Conservation (phyloP, 371 early-diverging fungal species). For the Mortierella sp. region DNA sequence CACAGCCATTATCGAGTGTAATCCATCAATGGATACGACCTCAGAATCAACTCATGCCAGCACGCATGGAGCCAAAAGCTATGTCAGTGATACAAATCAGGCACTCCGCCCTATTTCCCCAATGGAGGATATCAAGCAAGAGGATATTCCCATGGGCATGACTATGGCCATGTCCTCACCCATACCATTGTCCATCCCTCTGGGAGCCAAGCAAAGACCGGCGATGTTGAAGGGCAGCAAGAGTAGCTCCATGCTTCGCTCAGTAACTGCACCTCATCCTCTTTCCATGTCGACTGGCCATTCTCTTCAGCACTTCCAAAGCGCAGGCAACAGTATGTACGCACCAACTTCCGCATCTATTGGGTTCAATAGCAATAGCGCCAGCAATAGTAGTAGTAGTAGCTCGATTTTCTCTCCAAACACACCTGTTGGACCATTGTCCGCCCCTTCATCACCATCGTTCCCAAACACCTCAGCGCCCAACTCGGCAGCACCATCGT, state of each 20-base stretch:
- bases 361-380: conserved; percentile 16
- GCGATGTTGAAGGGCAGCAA: conserved; percentile 38
- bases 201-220: conserved; percentile 25
- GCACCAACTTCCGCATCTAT: conserved; percentile 15
- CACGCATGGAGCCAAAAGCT: conserved; percentile 12
- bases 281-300: conserved; percentile 33
- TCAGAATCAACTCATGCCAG: conserved; percentile 20
- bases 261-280: conserved; percentile 38
- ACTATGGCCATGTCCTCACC: conserved; percentile 20
- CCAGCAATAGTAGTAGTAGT: conserved; percentile 15
- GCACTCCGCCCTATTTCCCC: conserved; percentile 27
- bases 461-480: conserved; percentile 28
- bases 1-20: conserved; percentile 27
- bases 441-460: conserved; percentile 48
- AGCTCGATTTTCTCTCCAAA: conserved; percentile 24
- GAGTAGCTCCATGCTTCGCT: conserved; percentile 47
- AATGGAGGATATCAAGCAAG: conserved; percentile 46
- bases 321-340: conserved; percentile 25
- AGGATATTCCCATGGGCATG: conserved; percentile 29
- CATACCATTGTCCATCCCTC: neutral
- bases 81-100: conserved; percentile 9
- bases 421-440: conserved; percentile 39
- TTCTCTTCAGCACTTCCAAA: conserved; percentile 43
- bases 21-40: conserved; percentile 22
- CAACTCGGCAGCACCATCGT: conserved; percentile 27